Evolutionary conservation across 805 yeast species (phyloP).

Genomic region (Spathaspora gorwiae): DNA sequence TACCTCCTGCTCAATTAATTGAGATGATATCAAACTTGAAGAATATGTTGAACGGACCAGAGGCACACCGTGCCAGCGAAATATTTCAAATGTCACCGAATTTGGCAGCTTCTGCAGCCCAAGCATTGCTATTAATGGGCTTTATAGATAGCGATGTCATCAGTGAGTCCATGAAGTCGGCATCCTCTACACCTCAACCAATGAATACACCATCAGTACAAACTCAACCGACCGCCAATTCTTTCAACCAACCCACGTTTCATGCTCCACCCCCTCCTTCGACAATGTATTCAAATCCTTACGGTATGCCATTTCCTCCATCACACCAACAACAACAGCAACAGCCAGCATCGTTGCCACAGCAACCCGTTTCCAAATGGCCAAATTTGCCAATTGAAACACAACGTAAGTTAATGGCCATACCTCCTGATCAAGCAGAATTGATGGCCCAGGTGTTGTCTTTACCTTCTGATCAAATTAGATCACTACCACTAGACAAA

Average conservation of each 20-base stretch:
- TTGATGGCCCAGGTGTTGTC: slow-evolving; percentile 51
- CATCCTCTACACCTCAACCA: slow-evolving; percentile 16
- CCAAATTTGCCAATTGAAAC: slow-evolving; percentile 45
- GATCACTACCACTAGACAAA: slow-evolving; percentile 47
- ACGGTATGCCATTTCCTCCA: slow-evolving; percentile 9
- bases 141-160: slow-evolving; percentile 66
- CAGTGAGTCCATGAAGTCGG: slow-evolving; percentile 46
- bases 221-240: slow-evolving; percentile 13
- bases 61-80: slow-evolving; percentile 47
- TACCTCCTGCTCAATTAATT: slow-evolving; percentile 68
- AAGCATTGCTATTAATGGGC: slow-evolving; percentile 74
- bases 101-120: slow-evolving; percentile 65
- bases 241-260: slow-evolving; percentile 5
- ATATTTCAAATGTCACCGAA: slow-evolving; percentile 51
- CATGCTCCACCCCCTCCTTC: slow-evolving; percentile 4
- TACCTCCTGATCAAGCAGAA: slow-evolving; percentile 57
- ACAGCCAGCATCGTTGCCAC: slow-evolving; percentile 4
- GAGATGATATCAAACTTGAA: slow-evolving; percentile 67
- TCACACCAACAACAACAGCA: slow-evolving; percentile 9
- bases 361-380: slow-evolving; percentile 35
- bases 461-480: slow-evolving; percentile 47
- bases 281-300: slow-evolving; percentile 5
- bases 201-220: slow-evolving; percentile 13
- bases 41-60: slow-evolving; percentile 48
- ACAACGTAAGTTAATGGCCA: slow-evolving; percentile 43